Evolutionary conservation across 2,329 filamentous ascomycete species (phyloP).

Genomic region (Aspergillus nomiae): DNA sequence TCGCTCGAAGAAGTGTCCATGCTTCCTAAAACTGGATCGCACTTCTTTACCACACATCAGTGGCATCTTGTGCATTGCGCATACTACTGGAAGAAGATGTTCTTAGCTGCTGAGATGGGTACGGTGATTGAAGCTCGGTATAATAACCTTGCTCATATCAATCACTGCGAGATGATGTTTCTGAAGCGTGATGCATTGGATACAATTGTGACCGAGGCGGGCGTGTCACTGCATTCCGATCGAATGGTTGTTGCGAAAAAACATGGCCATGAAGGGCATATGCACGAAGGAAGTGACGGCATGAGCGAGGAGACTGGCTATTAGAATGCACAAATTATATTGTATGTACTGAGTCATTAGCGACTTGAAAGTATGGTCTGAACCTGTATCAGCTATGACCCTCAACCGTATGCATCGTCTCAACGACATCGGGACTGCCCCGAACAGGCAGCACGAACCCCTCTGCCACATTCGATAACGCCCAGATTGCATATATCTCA

Average conservation of each 20-base stretch:
- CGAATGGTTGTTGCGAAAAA: neutral
- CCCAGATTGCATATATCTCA: too few species aligned
- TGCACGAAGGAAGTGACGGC: neutral
- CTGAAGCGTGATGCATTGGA: slow-evolving; percentile 10
- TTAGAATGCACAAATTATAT: neutral
- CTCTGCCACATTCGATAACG: too few species aligned
- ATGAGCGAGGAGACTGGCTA: neutral
- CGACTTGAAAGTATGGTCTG: neutral
- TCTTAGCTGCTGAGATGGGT: slow-evolving; percentile 14
- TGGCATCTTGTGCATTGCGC: slow-evolving; percentile 39
- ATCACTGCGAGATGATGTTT: slow-evolving; percentile 22
- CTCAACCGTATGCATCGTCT: neutral
- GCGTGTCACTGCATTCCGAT: slow-evolving; percentile 11
- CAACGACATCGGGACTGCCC: too few species aligned
- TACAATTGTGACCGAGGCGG: slow-evolving; percentile 9
- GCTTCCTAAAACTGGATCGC: slow-evolving; percentile 20
- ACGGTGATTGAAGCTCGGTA: slow-evolving; percentile 27
- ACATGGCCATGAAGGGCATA: neutral
- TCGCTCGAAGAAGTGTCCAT: slow-evolving; percentile 17
- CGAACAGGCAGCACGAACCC: too few species aligned
- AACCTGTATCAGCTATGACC: neutral
- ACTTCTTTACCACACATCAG: slow-evolving; percentile 22
- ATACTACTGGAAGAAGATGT: slow-evolving; percentile 38
- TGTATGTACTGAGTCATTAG: neutral
- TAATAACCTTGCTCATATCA: slow-evolving; percentile 16